phyloP scores from a whole-genome alignment of 2,329 filamentous ascomycete species.

The Conoideocrella luteorostrata region DNA sequence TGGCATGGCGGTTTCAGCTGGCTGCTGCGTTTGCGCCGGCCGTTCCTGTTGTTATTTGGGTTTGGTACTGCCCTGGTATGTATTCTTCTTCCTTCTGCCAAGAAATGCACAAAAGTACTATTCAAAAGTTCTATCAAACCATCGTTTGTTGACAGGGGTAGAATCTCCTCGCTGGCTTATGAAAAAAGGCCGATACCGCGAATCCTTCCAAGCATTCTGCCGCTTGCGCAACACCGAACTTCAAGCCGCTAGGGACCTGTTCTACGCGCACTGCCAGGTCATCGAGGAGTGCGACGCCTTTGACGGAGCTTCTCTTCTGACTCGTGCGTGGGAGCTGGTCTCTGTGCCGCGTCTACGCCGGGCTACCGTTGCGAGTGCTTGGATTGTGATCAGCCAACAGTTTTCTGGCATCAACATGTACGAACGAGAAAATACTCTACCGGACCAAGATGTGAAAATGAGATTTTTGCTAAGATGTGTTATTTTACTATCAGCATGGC shows the following conservation, averaged over 20 bases:
- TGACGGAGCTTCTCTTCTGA: constrained; percentile 25
- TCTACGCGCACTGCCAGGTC: constrained; percentile 37
- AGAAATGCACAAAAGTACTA: too few relatives aligned
- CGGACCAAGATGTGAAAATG: too few relatives aligned
- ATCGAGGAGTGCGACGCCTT: constrained; percentile 26
- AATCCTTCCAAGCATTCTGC: constrained; percentile 49
- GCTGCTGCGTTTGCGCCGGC: constrained; percentile 59
- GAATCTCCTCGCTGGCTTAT: constrained; percentile 61
- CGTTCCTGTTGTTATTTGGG: constrained; percentile 46
- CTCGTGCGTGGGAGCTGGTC: constrained; percentile 40
- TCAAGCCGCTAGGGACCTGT: constrained; percentile 55
- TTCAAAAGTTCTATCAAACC: too few relatives aligned
- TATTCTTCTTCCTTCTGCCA: constrained; percentile 20
- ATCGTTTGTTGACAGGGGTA: too few relatives aligned
- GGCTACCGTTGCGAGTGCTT: constrained; percentile 28
- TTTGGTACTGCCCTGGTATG: constrained; percentile 53
- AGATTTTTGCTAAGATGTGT: too few relatives aligned
- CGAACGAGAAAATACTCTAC: background rate
- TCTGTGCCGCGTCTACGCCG: constrained; percentile 38
- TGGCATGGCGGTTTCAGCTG: constrained; percentile 57
- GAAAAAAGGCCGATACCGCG: constrained; percentile 47
- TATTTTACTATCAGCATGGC: constrained; percentile 33
- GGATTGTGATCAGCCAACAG: constrained; percentile 26
- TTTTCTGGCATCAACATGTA: constrained; percentile 21
- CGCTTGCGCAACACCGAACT: constrained; percentile 50